phyloP scores from a whole-genome alignment of 768 basidiomycete genomes.

The Serendipita sp. region DNA sequence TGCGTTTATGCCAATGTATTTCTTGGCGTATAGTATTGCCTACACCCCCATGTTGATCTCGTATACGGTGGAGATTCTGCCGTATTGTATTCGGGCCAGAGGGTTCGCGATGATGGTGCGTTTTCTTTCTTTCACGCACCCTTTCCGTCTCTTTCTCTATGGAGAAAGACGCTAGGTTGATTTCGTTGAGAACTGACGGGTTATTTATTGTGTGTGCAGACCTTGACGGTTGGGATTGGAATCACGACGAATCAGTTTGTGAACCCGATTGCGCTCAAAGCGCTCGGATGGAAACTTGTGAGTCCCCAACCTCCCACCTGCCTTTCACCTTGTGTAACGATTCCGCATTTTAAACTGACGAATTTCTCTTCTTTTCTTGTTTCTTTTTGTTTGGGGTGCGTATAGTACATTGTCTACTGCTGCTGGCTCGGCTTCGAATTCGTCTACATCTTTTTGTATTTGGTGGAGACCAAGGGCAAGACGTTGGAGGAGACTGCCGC shows the following conservation, averaged over 20 bases:
- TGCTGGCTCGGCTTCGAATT: constrained; percentile 50
- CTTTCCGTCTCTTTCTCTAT: constrained; percentile 33
- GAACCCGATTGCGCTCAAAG: constrained; percentile 55
- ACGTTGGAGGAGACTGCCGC: constrained; percentile 63
- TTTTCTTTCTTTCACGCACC: constrained; percentile 43
- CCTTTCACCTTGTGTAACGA: background rate
- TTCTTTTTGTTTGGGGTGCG: background rate
- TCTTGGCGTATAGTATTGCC: constrained; percentile 55
- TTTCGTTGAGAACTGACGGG: background rate
- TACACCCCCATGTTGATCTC: constrained; percentile 60
- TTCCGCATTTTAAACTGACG: background rate
- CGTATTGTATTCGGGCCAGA: constrained; percentile 63
- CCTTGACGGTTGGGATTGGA: constrained; percentile 44
- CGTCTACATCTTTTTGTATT: constrained; percentile 35
- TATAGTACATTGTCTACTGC: constrained; percentile 41
- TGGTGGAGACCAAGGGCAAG: constrained; percentile 46
- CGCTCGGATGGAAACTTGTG: constrained; percentile 29
- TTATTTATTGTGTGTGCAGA: constrained; percentile 24
- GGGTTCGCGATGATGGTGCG: constrained; percentile 62
- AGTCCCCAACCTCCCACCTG: constrained; percentile 10
- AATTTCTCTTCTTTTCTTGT: background rate
- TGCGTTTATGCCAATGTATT: constrained; percentile 72
- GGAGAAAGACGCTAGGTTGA: too few species aligned
- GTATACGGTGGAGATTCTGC: constrained; percentile 63
- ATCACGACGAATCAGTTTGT: constrained; percentile 69